Evolutionary conservation across 495 filamentous ascomycete genomes (phyloP).

Genomic region (Tuber aestivum): DNA sequence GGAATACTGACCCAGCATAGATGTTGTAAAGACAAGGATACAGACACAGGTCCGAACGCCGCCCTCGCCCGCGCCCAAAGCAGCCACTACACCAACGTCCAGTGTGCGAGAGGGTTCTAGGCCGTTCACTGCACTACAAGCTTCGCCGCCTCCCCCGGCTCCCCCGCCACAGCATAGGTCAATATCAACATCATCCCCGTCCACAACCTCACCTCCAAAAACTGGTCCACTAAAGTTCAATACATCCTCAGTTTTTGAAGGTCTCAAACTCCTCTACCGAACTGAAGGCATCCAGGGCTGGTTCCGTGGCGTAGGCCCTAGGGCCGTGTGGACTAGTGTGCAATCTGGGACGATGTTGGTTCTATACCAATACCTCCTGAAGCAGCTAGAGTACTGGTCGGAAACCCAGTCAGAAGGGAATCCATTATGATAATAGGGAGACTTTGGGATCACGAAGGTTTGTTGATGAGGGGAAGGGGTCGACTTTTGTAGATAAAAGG

Average conservation of each 20-base stretch:
- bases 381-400: constrained; percentile 42
- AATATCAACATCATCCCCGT: constrained; percentile 81
- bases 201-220: constrained; percentile 62
- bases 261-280: constrained; percentile 77
- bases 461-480: background rate
- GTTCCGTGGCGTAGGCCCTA: constrained; percentile 91
- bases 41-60: constrained; percentile 77
- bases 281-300: constrained; percentile 82
- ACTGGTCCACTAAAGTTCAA: constrained; percentile 71
- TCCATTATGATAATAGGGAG: background rate
- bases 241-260: constrained; percentile 80
- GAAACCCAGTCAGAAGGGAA: background rate
- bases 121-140: constrained; percentile 27
- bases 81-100: constrained; percentile 21
- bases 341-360: constrained; percentile 97
- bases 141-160: background rate
- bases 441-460: background rate
- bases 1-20: constrained; percentile 39
- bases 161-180: constrained; percentile 43
- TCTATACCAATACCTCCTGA: constrained; percentile 81
- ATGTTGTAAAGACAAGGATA: constrained; percentile 96
- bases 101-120: constrained; percentile 9
- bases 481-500: background rate
- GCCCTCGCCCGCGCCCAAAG: constrained; percentile 18
- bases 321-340: constrained; percentile 94